Conservation (phyloP, 2,329 filamentous ascomycete genomes). For the Immersiporthe knoxdaviesiana region DNA sequence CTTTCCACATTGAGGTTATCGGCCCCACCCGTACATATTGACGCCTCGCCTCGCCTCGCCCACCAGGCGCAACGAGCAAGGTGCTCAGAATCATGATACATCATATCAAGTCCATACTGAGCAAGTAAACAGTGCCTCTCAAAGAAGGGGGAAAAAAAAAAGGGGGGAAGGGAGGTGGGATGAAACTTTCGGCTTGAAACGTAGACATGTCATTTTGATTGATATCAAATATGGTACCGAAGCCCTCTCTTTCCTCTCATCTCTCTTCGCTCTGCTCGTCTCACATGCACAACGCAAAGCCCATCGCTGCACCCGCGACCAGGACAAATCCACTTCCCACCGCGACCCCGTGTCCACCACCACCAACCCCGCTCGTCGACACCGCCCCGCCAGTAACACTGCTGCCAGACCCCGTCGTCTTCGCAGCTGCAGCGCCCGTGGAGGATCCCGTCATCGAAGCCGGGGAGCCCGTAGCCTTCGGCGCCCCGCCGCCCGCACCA, state of each 20-base stretch:
- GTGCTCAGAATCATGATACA: neutral
- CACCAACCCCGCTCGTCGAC: neutral
- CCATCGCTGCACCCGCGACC: neutral
- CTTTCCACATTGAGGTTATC: neutral
- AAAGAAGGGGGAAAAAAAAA: too few species aligned
- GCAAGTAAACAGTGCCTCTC: neutral
- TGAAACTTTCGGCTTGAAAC: neutral
- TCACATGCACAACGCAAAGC: slow-evolving; percentile 1
- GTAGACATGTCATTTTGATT: neutral
- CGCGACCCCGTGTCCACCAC: too few species aligned
- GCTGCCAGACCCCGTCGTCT: neutral
- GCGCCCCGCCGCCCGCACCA: neutral
- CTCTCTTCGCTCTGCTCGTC: neutral
- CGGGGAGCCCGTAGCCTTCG: neutral
- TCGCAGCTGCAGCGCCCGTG: neutral
- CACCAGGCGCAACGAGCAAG: neutral
- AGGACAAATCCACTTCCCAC: neutral
- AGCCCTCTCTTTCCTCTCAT: neutral
- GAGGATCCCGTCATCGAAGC: neutral
- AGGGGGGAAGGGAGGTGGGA: too few species aligned
- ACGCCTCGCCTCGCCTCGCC: neutral
- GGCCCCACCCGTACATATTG: neutral
- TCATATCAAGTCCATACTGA: neutral
- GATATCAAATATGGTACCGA: too few species aligned
- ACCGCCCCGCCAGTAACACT: neutral